A percentile compares a stretch with the other conserved stretches of the same genome.
phyloP scores from a whole-genome alignment of 176 grass and related monocot genomes.

The Musa acuminata region DNA sequence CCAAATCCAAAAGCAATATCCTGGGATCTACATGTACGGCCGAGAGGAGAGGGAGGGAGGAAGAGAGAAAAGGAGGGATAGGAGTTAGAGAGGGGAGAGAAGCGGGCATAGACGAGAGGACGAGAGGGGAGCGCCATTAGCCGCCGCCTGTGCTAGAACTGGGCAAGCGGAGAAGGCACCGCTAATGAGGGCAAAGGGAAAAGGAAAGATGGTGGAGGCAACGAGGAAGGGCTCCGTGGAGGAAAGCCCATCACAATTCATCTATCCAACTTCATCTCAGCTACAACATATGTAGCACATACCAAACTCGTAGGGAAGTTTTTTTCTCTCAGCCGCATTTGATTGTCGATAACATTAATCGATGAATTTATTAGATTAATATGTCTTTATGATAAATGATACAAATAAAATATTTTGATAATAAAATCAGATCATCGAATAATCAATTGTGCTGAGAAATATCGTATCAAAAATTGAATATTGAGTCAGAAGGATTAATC shows the following conservation, averaged over 20 bases:
- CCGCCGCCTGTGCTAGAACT: not conserved
- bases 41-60: slow-evolving; percentile 6
- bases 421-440: too few relatives aligned
- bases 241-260: not conserved
- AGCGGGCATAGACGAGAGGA: slow-evolving; percentile 10
- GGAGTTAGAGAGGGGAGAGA: slow-evolving; percentile 9
- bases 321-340: too few relatives aligned
- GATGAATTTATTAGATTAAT: too few relatives aligned
- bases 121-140: slow-evolving; percentile 16
- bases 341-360: too few relatives aligned
- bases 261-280: not conserved
- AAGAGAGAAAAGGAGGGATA: not conserved
- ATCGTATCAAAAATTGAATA: too few relatives aligned
- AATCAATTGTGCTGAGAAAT: too few relatives aligned
- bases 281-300: too few relatives aligned
- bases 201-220: not conserved
- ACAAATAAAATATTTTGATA: too few relatives aligned
- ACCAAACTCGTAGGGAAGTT: too few relatives aligned
- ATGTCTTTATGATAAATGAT: too few relatives aligned
- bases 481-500: too few relatives aligned
- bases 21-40: not conserved
- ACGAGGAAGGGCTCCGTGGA: not conserved
- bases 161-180: not conserved
- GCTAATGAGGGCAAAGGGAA: not conserved
- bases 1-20: not conserved